These are phyloP conservation scores for Trametes gibbosa DNA, from an alignment of 768 basidiomycete species.

Conservation along the genomic window DNA sequence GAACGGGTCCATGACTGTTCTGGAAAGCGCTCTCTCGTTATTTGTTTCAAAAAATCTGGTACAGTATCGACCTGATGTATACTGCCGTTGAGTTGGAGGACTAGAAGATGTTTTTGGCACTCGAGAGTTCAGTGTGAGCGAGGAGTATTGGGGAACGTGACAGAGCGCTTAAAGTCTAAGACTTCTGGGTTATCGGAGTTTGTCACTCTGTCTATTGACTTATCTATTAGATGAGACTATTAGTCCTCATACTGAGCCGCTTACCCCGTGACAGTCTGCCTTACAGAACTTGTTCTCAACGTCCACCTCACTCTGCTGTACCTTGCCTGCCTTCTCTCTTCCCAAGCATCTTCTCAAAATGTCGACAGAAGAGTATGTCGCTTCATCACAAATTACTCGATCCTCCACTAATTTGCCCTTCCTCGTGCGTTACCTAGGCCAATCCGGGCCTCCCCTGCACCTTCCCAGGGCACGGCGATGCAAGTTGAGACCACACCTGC, in stretches of 20 bases:
- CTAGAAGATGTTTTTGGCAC: no score
- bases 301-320: background rate
- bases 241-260: no score
- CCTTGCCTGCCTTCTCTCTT: background rate
- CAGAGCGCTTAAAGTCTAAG: no score
- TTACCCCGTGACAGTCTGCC: no score
- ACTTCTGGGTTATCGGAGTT: no score
- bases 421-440: background rate
- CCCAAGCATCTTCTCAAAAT: background rate
- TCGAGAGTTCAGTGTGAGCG: no score
- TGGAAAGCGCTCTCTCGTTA: background rate
- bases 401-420: background rate
- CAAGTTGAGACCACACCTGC: constrained; percentile 21
- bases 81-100: background rate
- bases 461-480: constrained; percentile 21
- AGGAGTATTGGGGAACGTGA: no score
- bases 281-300: constrained; percentile 1
- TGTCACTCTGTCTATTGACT: no score
- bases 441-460: constrained; percentile 9
- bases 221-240: no score
- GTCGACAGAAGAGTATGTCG: constrained; percentile 17
- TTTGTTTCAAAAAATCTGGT: background rate
- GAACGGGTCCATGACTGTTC: constrained; percentile 53
- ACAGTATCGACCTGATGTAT: no score
- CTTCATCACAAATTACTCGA: background rate